A percentile compares a stretch with the other conserved stretches of the same genome.
These are phyloP conservation scores for Amesomyces nigricolor DNA, from an alignment of 2,329 filamentous ascomycete genomes.

Conservation along the genomic window DNA sequence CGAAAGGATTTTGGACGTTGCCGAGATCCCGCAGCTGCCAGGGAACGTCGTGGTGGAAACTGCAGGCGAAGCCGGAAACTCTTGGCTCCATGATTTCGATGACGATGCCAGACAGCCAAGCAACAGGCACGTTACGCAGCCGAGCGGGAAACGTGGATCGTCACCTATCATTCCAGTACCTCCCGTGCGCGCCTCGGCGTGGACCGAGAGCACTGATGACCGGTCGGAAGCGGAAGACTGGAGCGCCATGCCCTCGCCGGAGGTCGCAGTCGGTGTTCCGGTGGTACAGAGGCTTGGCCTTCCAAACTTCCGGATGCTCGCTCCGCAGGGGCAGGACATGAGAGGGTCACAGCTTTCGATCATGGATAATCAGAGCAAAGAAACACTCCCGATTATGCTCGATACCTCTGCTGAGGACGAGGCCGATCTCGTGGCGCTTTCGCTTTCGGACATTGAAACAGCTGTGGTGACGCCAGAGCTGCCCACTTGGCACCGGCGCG, in stretches of 20 bases:
- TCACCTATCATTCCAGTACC: slow-evolving; percentile 44
- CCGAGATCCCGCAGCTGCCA: slow-evolving; percentile 26
- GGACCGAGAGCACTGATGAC: slow-evolving; percentile 33
- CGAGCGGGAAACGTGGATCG: slow-evolving; percentile 40
- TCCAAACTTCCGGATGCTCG: slow-evolving; percentile 34
- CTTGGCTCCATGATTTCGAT: slow-evolving; percentile 37
- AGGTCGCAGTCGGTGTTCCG: slow-evolving; percentile 40
- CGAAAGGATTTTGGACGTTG: slow-evolving; percentile 38
- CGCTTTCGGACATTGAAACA: slow-evolving; percentile 28
- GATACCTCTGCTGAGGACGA: slow-evolving; percentile 28
- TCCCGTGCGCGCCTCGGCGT: slow-evolving; percentile 31
- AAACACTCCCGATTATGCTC: slow-evolving; percentile 42
- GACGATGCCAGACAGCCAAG: slow-evolving; percentile 8
- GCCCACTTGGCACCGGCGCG: slow-evolving; percentile 47
- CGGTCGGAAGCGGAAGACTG: slow-evolving; percentile 41
- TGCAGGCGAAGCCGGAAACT: slow-evolving; percentile 33
- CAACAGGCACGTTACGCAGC: slow-evolving; percentile 18
- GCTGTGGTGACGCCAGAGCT: slow-evolving; percentile 10
- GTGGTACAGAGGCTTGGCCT: slow-evolving; percentile 38
- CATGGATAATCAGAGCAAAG: slow-evolving; percentile 30
- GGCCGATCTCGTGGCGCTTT: slow-evolving; percentile 26
- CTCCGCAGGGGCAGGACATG: slow-evolving; percentile 17
- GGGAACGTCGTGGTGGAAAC: slow-evolving; percentile 26
- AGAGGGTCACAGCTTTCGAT: slow-evolving; percentile 6
- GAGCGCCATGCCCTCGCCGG: slow-evolving; percentile 48